phyloP scores from a whole-genome alignment of 257 asterid genomes.

The Nicotiana attenuata region DNA sequence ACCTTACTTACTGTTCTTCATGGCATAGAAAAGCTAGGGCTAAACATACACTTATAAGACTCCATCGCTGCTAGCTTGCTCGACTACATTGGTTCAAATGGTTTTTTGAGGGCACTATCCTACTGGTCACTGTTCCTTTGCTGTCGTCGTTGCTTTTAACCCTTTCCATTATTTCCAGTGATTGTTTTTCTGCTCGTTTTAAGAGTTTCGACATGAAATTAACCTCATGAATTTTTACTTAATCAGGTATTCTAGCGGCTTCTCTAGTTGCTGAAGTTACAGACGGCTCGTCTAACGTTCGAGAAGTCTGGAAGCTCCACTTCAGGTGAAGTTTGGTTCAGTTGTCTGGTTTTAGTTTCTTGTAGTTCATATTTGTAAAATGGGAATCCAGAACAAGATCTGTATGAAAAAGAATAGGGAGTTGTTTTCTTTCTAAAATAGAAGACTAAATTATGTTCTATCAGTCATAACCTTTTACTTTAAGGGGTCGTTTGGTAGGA shows the following conservation, averaged over 20 bases:
- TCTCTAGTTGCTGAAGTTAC: constrained; percentile 73
- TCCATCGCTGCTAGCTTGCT: not conserved
- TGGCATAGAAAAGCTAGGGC: not conserved
- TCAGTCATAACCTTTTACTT: not conserved
- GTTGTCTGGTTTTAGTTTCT: not conserved
- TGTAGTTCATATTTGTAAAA: not conserved
- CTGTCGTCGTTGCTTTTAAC: not conserved
- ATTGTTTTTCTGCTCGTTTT: not conserved
- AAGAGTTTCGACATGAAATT: not conserved
- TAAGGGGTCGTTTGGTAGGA: no score
- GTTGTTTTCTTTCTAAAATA: not conserved
- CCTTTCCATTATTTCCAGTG: not conserved
- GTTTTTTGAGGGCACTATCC: not conserved
- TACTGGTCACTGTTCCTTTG: not conserved
- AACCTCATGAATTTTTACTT: not conserved
- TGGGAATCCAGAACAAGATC: not conserved
- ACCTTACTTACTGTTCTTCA: not conserved
- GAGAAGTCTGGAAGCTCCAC: constrained; percentile 87
- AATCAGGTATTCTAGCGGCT: constrained; percentile 50
- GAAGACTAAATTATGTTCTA: not conserved
- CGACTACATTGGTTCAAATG: not conserved
- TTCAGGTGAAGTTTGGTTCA: constrained; percentile 32
- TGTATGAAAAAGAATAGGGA: not conserved
- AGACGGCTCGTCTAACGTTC: constrained; percentile 88
- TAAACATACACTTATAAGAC: not conserved